Base-by-base conservation (phyloP, 177 flowering plant genomes). In the Vitis hybrid region DNA sequence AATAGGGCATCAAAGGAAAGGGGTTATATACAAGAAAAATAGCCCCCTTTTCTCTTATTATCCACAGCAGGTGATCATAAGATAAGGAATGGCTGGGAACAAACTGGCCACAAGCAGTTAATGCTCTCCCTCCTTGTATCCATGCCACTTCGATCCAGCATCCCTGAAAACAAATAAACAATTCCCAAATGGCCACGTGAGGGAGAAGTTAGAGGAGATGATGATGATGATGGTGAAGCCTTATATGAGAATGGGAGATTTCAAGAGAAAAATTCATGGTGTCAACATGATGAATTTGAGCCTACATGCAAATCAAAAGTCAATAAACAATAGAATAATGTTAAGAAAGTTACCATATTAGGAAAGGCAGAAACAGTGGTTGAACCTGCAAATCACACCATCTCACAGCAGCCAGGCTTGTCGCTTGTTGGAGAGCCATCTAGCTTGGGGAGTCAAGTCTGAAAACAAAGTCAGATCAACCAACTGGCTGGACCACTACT, bases 161-260 rank as follows among this genome's bases (percentile, higher is more conserved):
- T 55, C 64, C 72, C 76, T 74, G 76, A 19, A 59, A 74, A 19
- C 13, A 74, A 29, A 73, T 1, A n/a, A 72, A 16, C 2, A n/a
- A 64, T 0, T 26, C 3, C 8, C 6, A 33, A 45, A 61, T 9
- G 14, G 22, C 15, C 2, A 56, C 10, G 14, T 5, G 3, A 45
- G 9, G 15, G 10, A 48, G 33, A 48, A 5, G 22, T 19, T 63
- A 48, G 9, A 45, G 52, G 39, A 29, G 31, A 29, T 29, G 16
- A 20, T 5, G 49, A 1, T 20, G 22, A 20, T 20, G 1, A 60
- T 60, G 62, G 0, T 22, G n/a, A 26, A 5, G 48, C 48, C 9
- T 39, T 39, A 39, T 6, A 39, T 39, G 9, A 39, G 48, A 39
- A 39, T 39, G 48, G 29, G 48, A 39, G 57, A 55, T 14, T 14